Conservation (phyloP, 106 monocot species). For the Platanthera zijinensis region DNA sequence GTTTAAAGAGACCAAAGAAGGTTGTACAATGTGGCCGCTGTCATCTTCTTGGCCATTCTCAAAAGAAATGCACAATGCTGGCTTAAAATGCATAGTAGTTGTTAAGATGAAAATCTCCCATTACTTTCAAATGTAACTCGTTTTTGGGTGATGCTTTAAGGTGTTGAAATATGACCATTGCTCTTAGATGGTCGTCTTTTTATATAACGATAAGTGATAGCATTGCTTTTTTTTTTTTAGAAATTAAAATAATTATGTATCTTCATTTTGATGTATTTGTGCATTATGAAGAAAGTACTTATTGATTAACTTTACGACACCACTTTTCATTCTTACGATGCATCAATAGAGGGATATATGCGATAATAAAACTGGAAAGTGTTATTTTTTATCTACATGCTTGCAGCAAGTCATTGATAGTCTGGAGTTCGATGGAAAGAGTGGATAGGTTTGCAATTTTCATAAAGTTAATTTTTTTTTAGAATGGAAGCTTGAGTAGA, state of each 20-base stretch:
- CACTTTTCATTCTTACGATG: neutral
- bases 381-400: neutral
- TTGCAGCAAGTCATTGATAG: neutral
- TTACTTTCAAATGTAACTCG: neutral
- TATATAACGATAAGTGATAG: neutral
- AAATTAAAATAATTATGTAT: neutral
- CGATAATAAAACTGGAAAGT: neutral
- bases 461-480: neutral
- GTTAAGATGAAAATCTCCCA: neutral
- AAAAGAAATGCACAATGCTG: slow-evolving; percentile 84
- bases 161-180: neutral
- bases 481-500: neutral
- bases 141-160: neutral
- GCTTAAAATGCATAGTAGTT: neutral
- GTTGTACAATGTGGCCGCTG: slow-evolving; percentile 97
- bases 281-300: neutral
- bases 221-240: neutral
- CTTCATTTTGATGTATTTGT: neutral
- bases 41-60: slow-evolving; percentile 94
- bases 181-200: neutral
- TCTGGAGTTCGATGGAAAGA: neutral
- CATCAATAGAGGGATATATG: no score
- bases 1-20: slow-evolving; percentile 82
- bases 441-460: neutral
- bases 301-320: neutral